Evolutionary conservation across 2,329 filamentous ascomycete genomes (phyloP).

Genomic region (Arthrobotrys sphaeroides): DNA sequence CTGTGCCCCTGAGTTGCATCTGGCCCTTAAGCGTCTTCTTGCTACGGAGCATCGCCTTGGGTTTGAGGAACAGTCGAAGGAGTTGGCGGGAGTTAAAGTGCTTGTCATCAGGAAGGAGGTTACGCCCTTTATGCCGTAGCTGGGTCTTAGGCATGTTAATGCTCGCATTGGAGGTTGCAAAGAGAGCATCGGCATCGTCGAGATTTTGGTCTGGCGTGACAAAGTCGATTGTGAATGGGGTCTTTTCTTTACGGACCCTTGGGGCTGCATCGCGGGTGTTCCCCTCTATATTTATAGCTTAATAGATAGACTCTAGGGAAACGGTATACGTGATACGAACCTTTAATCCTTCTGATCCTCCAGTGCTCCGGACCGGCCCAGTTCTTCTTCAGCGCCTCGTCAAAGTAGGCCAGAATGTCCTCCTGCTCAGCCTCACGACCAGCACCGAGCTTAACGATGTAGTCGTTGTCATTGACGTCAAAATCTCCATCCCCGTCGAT

Average conservation of each 20-base stretch:
- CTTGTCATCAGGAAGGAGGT: constrained; percentile 95
- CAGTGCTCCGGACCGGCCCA: constrained; percentile 99
- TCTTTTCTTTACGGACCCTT: constrained; percentile 88
- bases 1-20: constrained; percentile 24
- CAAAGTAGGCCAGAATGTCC: constrained; percentile 97
- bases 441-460: constrained; percentile 67
- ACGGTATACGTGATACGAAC: constrained; percentile 62
- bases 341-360: constrained; percentile 94
- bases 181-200: constrained; percentile 81
- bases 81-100: constrained; percentile 96
- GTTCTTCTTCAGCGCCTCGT: constrained; percentile 94
- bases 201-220: constrained; percentile 73
- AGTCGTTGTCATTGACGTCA: constrained; percentile 75
- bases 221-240: constrained; percentile 95
- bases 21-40: constrained; percentile 49
- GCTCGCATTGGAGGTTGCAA: constrained; percentile 78
- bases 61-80: constrained; percentile 90
- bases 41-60: constrained; percentile 71
- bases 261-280: constrained; percentile 41
- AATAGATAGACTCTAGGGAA: background rate
- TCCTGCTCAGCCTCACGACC: constrained; percentile 83
- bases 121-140: constrained; percentile 92
- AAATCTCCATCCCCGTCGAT: constrained; percentile 68
- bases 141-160: constrained; percentile 92
- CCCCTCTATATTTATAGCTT: constrained; percentile 25